Evolutionary conservation across 352 stramenopile species (phyloP).

Genomic region (Globisporangium cederbergense): DNA sequence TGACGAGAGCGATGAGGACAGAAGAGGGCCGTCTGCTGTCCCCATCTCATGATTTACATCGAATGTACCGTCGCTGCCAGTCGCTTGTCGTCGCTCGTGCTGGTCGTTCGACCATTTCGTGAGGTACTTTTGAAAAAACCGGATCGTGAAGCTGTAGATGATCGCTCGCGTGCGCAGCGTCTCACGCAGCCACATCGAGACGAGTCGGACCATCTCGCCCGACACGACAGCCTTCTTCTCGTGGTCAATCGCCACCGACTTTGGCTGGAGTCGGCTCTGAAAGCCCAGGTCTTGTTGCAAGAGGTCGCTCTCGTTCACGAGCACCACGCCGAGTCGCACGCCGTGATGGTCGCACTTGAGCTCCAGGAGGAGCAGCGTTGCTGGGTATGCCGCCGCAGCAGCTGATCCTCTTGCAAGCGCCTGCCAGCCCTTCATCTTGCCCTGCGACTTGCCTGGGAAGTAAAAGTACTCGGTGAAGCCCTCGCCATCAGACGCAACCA

Average conservation of each 20-base stretch:
- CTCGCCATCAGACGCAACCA: slow-evolving; percentile 33
- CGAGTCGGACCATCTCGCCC: slow-evolving; percentile 42
- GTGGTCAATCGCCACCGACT: slow-evolving; percentile 6
- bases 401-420: slow-evolving; percentile 2
- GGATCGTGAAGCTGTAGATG: slow-evolving; percentile 76
- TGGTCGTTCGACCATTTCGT: slow-evolving; percentile 54
- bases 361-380: slow-evolving; percentile 54
- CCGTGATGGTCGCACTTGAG: slow-evolving; percentile 76
- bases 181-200: slow-evolving; percentile 43
- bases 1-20: slow-evolving; percentile 14
- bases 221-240: slow-evolving; percentile 18
- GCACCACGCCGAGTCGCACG: slow-evolving; percentile 51
- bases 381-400: slow-evolving; percentile 13
- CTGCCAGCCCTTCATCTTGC: slow-evolving; percentile 32
- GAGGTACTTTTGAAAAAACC: slow-evolving; percentile 71
- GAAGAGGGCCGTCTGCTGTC: slow-evolving; percentile 1
- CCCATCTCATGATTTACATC: slow-evolving; percentile 14
- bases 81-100: slow-evolving; percentile 17
- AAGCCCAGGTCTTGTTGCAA: slow-evolving; percentile 59
- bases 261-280: slow-evolving; percentile 32
- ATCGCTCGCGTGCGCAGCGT: slow-evolving; percentile 53
- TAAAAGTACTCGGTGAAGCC: slow-evolving; percentile 74
- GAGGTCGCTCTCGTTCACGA: slow-evolving; percentile 62
- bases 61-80: slow-evolving; percentile 10
- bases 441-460: slow-evolving; percentile 24